Percentiles rank a stretch among this genome's conserved stretches.
phyloP scores from a whole-genome alignment of 768 basidiomycete genomes.

The Tylopilus felleus region DNA sequence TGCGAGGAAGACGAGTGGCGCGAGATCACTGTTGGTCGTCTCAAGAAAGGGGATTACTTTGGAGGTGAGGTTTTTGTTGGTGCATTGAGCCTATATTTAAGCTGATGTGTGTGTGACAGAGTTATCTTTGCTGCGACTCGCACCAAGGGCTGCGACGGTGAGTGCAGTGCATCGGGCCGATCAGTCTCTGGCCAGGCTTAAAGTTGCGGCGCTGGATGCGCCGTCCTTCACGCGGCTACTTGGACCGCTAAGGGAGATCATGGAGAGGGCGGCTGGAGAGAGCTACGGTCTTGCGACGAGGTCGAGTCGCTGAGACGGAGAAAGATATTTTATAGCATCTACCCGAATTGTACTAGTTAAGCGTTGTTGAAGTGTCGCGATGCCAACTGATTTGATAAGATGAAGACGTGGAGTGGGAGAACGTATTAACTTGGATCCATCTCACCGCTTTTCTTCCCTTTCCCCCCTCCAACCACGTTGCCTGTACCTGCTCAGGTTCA shows the following conservation, averaged over 20 bases:
- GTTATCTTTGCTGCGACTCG: constrained; percentile 81
- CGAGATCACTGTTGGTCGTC: constrained; percentile 69
- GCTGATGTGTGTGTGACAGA: constrained; percentile 48
- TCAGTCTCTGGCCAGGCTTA: constrained; percentile 59
- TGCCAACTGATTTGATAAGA: constrained; percentile 23
- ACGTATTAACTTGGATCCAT: not conserved
- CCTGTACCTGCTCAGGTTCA: constrained; percentile 4
- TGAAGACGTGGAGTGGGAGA: constrained; percentile 16
- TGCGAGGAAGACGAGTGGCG: constrained; percentile 54
- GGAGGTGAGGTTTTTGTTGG: constrained; percentile 62
- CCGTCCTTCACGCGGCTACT: constrained; percentile 91
- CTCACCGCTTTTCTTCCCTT: not conserved
- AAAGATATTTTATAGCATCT: too few species aligned
- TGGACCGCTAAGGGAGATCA: constrained; percentile 88
- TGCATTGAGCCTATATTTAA: not conserved
- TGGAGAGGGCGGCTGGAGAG: constrained; percentile 87
- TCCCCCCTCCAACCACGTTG: not conserved
- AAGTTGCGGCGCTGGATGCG: constrained; percentile 91
- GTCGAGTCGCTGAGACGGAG: constrained; percentile 30
- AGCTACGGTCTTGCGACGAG: constrained; percentile 47
- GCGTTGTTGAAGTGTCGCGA: constrained; percentile 24
- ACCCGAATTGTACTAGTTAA: not conserved
- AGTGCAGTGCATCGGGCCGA: constrained; percentile 59
- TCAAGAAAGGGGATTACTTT: constrained; percentile 95
- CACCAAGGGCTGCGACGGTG: constrained; percentile 95